These are phyloP conservation scores for Fragaria ananassa DNA, from an alignment of 306 rosid genomes.

Conservation along the genomic window DNA sequence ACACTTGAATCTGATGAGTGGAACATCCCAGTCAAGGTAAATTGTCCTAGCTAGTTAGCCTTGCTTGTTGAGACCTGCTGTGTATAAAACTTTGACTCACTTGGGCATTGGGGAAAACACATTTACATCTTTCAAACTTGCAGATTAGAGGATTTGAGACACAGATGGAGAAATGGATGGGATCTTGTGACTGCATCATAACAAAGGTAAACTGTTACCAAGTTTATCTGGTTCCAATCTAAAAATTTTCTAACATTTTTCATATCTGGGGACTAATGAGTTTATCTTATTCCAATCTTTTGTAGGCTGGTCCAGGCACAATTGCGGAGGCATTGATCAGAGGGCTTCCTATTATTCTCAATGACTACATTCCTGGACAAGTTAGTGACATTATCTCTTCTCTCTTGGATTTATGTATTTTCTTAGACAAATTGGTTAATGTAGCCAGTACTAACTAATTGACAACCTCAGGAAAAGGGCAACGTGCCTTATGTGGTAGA, in stretches of 20 bases:
- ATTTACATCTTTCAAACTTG: not conserved
- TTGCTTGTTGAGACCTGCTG: slow-evolving; percentile 6
- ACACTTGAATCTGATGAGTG: slow-evolving; percentile 62
- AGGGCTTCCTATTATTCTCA: slow-evolving; percentile 94
- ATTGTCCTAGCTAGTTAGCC: not conserved
- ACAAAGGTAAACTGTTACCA: slow-evolving; percentile 62
- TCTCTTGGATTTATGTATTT: not conserved
- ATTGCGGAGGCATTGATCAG: slow-evolving; percentile 95
- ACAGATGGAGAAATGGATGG: slow-evolving; percentile 97
- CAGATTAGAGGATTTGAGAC: slow-evolving; percentile 91
- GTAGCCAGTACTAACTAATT: slow-evolving; percentile 4
- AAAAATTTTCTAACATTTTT: not conserved
- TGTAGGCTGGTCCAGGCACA: slow-evolving; percentile 98
- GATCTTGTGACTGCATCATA: slow-evolving; percentile 97
- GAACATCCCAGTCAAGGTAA: slow-evolving; percentile 86
- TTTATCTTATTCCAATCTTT: slow-evolving; percentile 6
- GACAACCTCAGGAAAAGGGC: slow-evolving; percentile 72
- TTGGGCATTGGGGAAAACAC: not conserved
- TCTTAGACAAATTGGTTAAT: not conserved
- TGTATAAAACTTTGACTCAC: not conserved
- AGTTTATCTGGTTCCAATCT: not conserved
- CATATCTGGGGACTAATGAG: slow-evolving; percentile 17
- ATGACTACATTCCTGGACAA: slow-evolving; percentile 97
- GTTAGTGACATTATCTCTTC: slow-evolving; percentile 34
- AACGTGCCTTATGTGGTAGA: slow-evolving; percentile 93